Percentiles rank a stretch among this genome's conserved stretches.
Evolutionary conservation across 75 land plant species (phyloP).

Genomic region (Cupressus sempervirens): DNA sequence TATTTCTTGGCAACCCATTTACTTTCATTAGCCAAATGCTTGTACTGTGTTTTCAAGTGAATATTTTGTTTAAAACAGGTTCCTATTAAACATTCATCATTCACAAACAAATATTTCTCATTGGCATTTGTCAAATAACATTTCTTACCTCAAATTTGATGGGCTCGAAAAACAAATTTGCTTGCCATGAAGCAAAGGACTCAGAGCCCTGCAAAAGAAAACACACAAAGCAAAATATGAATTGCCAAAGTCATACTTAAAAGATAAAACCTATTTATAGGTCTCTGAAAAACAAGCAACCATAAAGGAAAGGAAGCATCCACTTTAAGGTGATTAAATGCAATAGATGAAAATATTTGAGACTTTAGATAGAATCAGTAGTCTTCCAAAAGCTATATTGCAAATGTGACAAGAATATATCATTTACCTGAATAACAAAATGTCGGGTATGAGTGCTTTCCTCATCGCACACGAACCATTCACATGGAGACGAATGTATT

Average conservation of each 20-base stretch:
- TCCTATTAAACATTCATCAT: not conserved
- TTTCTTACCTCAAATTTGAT: slow-evolving; percentile 70
- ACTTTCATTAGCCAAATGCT: not conserved
- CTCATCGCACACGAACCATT: slow-evolving; percentile 91
- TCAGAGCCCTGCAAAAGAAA: slow-evolving; percentile 75
- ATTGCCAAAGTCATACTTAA: not conserved
- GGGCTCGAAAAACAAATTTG: slow-evolving; percentile 89
- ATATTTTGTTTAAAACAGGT: not conserved
- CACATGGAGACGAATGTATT: slow-evolving; percentile 65
- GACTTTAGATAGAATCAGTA: not conserved
- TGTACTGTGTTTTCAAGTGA: not conserved
- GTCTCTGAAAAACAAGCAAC: not conserved
- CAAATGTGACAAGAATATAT: not conserved
- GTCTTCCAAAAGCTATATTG: not conserved
- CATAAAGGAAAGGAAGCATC: not conserved
- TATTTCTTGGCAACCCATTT: not conserved
- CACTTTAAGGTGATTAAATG: not conserved
- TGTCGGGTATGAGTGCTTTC: slow-evolving; percentile 46
- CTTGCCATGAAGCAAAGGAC: slow-evolving; percentile 91
- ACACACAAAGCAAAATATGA: not conserved
- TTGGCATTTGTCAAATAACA: not conserved
- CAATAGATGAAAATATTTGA: not conserved
- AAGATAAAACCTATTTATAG: not conserved
- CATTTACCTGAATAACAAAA: slow-evolving; percentile 73
- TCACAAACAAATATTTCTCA: not conserved